These are phyloP conservation scores for Eutrema salsugineum DNA, from an alignment of 441 rosid species.

Conservation along the genomic window DNA sequence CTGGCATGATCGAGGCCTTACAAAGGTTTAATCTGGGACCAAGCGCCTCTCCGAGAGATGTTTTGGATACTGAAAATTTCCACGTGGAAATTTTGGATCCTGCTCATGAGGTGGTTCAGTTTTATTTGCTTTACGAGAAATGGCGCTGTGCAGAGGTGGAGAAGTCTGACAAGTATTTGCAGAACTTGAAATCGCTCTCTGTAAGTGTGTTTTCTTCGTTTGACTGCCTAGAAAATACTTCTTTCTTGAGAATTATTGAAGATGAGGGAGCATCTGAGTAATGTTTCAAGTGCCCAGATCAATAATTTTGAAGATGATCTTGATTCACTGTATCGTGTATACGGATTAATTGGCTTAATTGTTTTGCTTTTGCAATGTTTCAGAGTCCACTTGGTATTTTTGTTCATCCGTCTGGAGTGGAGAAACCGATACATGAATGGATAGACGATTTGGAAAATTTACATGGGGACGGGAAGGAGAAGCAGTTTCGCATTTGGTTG, in stretches of 20 bases:
- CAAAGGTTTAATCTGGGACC: constrained; percentile 45
- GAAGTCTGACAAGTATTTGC: constrained; percentile 37
- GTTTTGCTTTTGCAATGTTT: constrained; percentile 4
- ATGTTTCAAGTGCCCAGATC: neutral
- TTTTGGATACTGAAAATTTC: constrained; percentile 30
- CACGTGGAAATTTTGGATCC: constrained; percentile 28
- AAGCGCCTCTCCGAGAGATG: constrained; percentile 49
- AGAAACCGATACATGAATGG: constrained; percentile 46
- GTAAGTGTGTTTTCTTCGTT: no score
- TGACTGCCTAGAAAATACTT: neutral
- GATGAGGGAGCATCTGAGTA: neutral
- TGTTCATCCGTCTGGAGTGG: constrained; percentile 57
- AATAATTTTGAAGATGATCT: neutral
- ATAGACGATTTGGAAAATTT: constrained; percentile 36
- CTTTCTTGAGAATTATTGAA: neutral
- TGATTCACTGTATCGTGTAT: neutral
- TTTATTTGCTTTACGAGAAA: constrained; percentile 51
- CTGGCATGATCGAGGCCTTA: constrained; percentile 59
- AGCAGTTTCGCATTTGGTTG: constrained; percentile 43
- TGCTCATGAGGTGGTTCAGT: constrained; percentile 49
- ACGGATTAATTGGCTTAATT: neutral
- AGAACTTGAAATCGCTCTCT: constrained; percentile 35
- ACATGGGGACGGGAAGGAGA: constrained; percentile 49
- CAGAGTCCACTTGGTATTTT: constrained; percentile 47
- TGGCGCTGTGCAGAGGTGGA: constrained; percentile 55